Evolutionary conservation across 2,329 filamentous ascomycete genomes (phyloP), one percentile per base, ranked within the genome.

Genomic region (Colletotrichum somersetense): DNA sequence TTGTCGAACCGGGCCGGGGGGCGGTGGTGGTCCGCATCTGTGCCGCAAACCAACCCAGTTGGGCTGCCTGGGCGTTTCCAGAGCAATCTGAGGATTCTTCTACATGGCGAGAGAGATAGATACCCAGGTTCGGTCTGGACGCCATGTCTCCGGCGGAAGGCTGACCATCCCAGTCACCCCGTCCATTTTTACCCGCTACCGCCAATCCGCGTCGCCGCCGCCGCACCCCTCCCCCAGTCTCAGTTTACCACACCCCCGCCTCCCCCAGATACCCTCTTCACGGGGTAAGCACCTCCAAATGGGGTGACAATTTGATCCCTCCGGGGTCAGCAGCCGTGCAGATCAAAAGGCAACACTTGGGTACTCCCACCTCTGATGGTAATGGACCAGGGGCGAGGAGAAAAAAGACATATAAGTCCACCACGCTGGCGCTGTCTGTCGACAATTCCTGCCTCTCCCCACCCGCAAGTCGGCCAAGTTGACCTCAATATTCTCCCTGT

Each of bases 151-250:
- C 66, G 48, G 65, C 65, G 30, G 58, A 57, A 38, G 53, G 53
- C 52, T 20, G 46, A 2, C 42, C 26, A 63, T 66, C 59, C 73
- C 63, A n/a, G 52, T 59, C 75, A 77, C 72, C 72, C 75, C 73
- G 67, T 63, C 64, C 73, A 66, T 38, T 52, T 58, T 75, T 72
- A 77, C 75, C 74, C 73, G 71, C 8, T 66, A 46, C 65, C 72
- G 72, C 71, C 74, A 71, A 61, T 66, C 71, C 62, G 66, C 66
- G 62, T 56, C 52, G 66, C 56, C 68, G 62, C 53, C 58, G 71
- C 53, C 72, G 48, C 38, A 40, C 67, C 73, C 63, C 30, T 55
- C 30, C 52, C 50, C 52, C 52, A 20, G n/a, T 48, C 72, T 75
- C 73, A 65, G 75, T 62, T 64, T 56, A 67, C 63, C 62, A 71